A percentile compares a stretch with the other conserved stretches of the same genome.
phyloP scores from a whole-genome alignment of 2,329 filamentous ascomycete genomes.

The Aspergillus puulaauensis region DNA sequence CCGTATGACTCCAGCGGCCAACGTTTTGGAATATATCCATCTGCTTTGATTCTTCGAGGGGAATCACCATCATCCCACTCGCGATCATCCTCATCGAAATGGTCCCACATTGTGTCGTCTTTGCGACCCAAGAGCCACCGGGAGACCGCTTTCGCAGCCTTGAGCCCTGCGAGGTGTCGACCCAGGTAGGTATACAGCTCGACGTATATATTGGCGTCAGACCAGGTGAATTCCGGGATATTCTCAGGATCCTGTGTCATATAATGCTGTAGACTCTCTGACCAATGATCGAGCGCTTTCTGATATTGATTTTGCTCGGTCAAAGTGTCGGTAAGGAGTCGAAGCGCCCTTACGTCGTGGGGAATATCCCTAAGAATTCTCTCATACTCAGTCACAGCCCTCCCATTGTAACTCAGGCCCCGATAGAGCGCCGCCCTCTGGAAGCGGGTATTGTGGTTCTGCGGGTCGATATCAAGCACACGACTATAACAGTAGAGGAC shows the following conservation, averaged over 20 bases:
- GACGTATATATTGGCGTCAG: conserved; percentile 79
- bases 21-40: conserved; percentile 58
- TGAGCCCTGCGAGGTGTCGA: conserved; percentile 65
- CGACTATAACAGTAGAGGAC: conserved; percentile 55
- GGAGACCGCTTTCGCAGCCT: conserved; percentile 68
- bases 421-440: conserved; percentile 57
- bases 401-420: conserved; percentile 47
- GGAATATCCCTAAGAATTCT: conserved; percentile 55
- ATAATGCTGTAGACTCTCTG: conserved; percentile 53
- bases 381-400: conserved; percentile 53
- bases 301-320: conserved; percentile 51
- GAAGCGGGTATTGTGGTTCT: conserved; percentile 54
- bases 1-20: conserved; percentile 66
- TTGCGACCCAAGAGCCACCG: conserved; percentile 80
- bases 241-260: conserved; percentile 44
- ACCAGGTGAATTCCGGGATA: conserved; percentile 63
- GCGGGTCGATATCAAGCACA: conserved; percentile 53
- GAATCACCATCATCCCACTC: conserved; percentile 81
- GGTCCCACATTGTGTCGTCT: conserved; percentile 75
- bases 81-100: conserved; percentile 69
- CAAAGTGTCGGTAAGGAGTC: conserved; percentile 57
- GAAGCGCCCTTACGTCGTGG: conserved; percentile 55
- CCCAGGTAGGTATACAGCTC: conserved; percentile 71
- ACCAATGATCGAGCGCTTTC: conserved; percentile 52
- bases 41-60: conserved; percentile 62